Base-by-base conservation (phyloP, 129 eudicot species). In the Flaveria trinervia region DNA sequence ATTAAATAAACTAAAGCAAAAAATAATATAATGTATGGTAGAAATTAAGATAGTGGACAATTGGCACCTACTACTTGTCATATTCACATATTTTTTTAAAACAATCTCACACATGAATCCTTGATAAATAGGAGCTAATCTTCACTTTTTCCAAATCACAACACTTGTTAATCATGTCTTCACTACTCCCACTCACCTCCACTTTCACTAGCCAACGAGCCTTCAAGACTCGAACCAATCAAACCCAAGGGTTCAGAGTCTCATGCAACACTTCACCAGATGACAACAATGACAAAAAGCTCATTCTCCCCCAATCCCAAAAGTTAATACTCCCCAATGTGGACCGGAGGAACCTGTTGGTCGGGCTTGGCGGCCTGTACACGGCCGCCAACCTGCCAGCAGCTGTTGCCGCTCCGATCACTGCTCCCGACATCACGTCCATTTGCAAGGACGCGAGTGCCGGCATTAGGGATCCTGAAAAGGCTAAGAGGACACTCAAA, bases 221-320 rank as follows among this genome's bases (percentile, higher is more conserved):
- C 71, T 26, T 30, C 70, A 45, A 78, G 33, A 2, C 72, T 43
- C 46, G 17, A 54, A 65, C 68, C 51, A 54, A 65, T 11, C 68
- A 50, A 77, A 55, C 61, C 46, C 78, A 72, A 7, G 55, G 52
- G n/a, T 65, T 80, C 26, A 25, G 15, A 65, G 70, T 79, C 49
- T 79, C 78, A n/a, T 79, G 83, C 68, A 79, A 79, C n/a, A 30
- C 7, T 0, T 3, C 72, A 60, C 49, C 69, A 11, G 20, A 75
- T 2, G 75, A 77, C 28, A 16, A 75, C n/a, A 18, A 39, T 22
- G 66, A 72, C 17, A 80, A 73, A 49, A 48, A 64, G 65, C 41
- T 76, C 74, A 52, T 77, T 36, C 56, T 77, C 67, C 80, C 80
- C 2, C 67, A 77, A 20, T 7, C 67, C 52, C 74, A 66, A 77